Evolutionary conservation across 305 asterid genomes (phyloP), one percentile per base, ranked within the genome.

Genomic region (Plantago lanceolata): DNA sequence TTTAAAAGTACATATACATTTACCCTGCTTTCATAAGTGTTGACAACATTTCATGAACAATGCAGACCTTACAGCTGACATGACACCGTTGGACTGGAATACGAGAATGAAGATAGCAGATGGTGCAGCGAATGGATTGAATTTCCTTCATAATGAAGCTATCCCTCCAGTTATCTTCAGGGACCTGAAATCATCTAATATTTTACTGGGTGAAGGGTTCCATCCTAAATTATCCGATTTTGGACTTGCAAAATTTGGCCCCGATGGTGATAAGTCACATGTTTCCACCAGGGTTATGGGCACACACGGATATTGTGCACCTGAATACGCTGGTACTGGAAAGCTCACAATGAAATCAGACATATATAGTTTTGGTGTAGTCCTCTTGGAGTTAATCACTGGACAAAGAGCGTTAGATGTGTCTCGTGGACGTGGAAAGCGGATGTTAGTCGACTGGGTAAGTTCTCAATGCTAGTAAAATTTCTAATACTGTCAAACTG

Each of bases 91-190:
- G 64, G 79, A 74, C 19, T 79, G 82, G 84, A 54, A 72, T 48
- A 69, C 75, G 6, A 72, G 86, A 63, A 73, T 75, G 77, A 59
- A 6, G 63, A 70, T 81, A 74, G 78, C 82, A 64, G 54, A 65
- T 13, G 82, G 78, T 1, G 71, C 73, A 35, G 84, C 87, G 26
- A 54, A 70, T 40, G 84, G 77, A 24, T 67, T 82, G 78, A 52
- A 60, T 49, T 74, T 43, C 59, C 57, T 74, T 54, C 78, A 74
- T 19, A 61, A 60, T 43, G 55, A 61, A 35, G 69, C 69, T 3
- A 20, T 48, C 9, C 78, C 75, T 37, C 71, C 78, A 13, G 75
- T 74, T 37, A 69, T 69, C n/a, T 74, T 60, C 59, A 59, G 78
- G 57, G 78, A 74, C 54, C 37, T 74, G 21, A 69, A 74, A 61